Evolutionary conservation across 768 basidiomycete genomes (phyloP).

Genomic region (Lentinus tigrinus): DNA sequence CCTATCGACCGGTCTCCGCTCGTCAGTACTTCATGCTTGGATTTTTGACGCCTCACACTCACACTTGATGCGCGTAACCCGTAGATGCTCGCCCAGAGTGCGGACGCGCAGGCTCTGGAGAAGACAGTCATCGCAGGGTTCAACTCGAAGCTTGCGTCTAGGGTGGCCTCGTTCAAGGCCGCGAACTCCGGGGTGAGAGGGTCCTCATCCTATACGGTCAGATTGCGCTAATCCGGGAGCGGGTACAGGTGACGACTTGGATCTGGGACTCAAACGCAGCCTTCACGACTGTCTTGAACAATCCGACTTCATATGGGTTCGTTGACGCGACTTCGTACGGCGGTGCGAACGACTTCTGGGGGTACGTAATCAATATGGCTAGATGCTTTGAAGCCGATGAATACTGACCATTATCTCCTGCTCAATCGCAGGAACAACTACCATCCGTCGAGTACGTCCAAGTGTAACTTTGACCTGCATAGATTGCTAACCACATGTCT

Average conservation of each 20-base stretch:
- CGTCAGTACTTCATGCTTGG: constrained; percentile 43
- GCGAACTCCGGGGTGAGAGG: constrained; percentile 45
- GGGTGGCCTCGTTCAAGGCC: constrained; percentile 41
- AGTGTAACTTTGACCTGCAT: background rate
- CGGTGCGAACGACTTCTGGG: constrained; percentile 50
- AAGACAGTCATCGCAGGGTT: constrained; percentile 49
- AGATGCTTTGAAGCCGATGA: background rate
- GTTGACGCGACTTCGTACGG: constrained; percentile 51
- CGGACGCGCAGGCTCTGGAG: constrained; percentile 39
- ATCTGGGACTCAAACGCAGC: constrained; percentile 50
- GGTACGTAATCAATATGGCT: constrained; percentile 32
- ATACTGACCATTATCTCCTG: background rate
- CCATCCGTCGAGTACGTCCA: constrained; percentile 46
- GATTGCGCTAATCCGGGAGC: background rate
- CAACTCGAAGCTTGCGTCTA: constrained; percentile 48
- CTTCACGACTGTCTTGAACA: constrained; percentile 49
- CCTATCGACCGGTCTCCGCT: constrained; percentile 58
- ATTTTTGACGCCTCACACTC: constrained; percentile 25
- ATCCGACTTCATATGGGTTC: constrained; percentile 52
- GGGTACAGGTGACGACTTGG: constrained; percentile 43
- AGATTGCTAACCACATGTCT: background rate
- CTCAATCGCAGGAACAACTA: constrained; percentile 45
- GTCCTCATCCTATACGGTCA: background rate
- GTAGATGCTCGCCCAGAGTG: constrained; percentile 48
- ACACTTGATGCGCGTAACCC: too few relatives aligned